Base-by-base conservation (phyloP, 352 stramenopile species). In the Phytopythium litorale region DNA sequence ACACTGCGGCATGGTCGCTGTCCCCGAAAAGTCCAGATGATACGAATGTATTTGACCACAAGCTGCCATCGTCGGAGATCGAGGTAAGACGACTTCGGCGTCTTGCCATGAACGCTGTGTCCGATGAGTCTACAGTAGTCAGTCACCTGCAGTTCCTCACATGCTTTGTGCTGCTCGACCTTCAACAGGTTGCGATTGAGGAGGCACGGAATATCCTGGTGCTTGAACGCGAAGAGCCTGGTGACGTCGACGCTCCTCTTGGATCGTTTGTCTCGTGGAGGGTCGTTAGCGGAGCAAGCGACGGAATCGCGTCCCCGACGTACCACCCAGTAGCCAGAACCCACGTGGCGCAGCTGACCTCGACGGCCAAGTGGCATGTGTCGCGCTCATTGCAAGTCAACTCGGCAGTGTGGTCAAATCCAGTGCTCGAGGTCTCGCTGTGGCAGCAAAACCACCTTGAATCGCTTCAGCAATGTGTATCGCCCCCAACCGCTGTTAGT, bases 11-110 rank as follows among this genome's bases (percentile, higher is more conserved):
- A 7, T 23, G 45, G 7, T 52, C 53, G 35, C 32, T 58, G 19
- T 70, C 66, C 2, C 58, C 62, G n/a, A 70, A 58, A 30, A 70
- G 57, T 21, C 58, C 62, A 42, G 66, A 65, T 6, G 63, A 70
- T 40, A 42, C 55, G 4, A 16, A n/a, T 16, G 49, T 16, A 35
- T 45, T 56, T 42, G 46, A 11, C 23, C 28, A 21, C 45, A 23
- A 25, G 9, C 46, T 18, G 4, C 7, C 19, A 19, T 16, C 43
- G 46, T 45, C 28, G 3, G 30, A 5, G 9, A 60, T 62, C 32
- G 46, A 73, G 66, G 66, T 73, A 62, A 19, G 51, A 25, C 23
- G 18, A 13, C 56, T 25, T 53, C 16, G 7, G 49, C 18, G 19
- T 45, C 4, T n/a, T 28, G 11, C 25, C 5, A 28, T 49, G 8